phyloP scores from a whole-genome alignment of 2,329 filamentous ascomycete genomes.

The Didymella pinodella region DNA sequence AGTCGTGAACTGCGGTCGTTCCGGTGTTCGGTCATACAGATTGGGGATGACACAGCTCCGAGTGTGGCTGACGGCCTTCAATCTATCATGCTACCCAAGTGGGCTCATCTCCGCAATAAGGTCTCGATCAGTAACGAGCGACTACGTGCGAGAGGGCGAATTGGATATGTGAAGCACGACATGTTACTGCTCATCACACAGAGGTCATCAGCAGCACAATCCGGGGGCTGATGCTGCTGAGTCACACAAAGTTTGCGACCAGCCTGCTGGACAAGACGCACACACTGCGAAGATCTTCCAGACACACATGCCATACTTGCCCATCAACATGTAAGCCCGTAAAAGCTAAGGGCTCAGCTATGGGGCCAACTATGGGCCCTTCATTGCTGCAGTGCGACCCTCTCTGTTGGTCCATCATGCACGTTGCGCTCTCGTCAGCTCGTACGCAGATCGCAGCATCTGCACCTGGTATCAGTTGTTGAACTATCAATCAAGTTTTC shows the following conservation, averaged over 20 bases:
- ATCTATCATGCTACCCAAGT: neutral
- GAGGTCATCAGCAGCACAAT: neutral
- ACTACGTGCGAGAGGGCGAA: neutral
- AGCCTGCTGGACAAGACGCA: neutral
- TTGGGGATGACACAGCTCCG: neutral
- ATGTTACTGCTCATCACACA: neutral
- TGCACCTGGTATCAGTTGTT: neutral
- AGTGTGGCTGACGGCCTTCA: neutral
- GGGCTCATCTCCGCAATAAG: neutral
- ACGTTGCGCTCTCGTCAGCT: slow-evolving; percentile 1
- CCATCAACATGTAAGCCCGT: neutral
- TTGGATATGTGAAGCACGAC: neutral
- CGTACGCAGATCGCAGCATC: neutral
- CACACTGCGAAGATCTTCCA: slow-evolving; percentile 5
- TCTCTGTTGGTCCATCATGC: neutral
- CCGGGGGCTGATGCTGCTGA: neutral
- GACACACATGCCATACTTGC: neutral
- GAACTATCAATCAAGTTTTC: neutral
- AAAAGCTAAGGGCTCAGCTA: neutral
- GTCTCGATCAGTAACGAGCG: neutral
- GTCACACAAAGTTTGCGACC: neutral
- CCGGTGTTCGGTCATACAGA: neutral
- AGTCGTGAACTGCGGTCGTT: neutral
- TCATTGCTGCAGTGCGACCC: slow-evolving; percentile 1
- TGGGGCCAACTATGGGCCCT: neutral